A percentile compares a stretch with the other conserved stretches of the same genome.
Conservation (phyloP, 352 stramenopile species). For the Phytophthora sansomeana region DNA sequence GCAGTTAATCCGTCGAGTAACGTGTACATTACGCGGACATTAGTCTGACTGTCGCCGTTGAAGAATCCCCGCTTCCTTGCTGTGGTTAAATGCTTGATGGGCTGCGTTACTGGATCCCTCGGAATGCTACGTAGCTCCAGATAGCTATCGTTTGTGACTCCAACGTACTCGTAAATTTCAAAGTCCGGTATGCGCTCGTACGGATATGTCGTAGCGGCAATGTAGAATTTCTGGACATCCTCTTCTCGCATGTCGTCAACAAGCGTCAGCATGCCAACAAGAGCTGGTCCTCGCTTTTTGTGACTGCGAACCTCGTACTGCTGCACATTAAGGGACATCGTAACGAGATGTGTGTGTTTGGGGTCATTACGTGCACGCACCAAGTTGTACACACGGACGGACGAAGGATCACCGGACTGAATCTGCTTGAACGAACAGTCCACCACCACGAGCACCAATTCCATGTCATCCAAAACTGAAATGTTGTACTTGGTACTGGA, state of each 20-base stretch:
- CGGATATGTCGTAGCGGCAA: conserved; percentile 41
- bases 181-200: conserved; percentile 41
- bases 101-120: conserved; percentile 11
- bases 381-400: conserved; percentile 40
- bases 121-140: conserved; percentile 41
- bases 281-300: conserved; percentile 28
- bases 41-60: conserved; percentile 32
- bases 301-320: conserved; percentile 36
- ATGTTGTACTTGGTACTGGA: conserved; percentile 46
- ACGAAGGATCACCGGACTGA: conserved; percentile 15
- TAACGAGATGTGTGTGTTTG: conserved; percentile 29
- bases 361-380: conserved; percentile 26
- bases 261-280: conserved; percentile 35
- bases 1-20: conserved; percentile 21
- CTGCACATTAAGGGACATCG: conserved; percentile 39
- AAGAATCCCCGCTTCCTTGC: conserved; percentile 42
- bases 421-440: conserved; percentile 50
- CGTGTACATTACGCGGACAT: conserved; percentile 35
- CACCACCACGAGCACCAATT: conserved; percentile 52
- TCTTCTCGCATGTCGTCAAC: conserved; percentile 35
- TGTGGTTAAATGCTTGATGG: conserved; percentile 41
- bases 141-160: conserved; percentile 27
- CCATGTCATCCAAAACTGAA: conserved; percentile 31
- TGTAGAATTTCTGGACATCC: conserved; percentile 35
- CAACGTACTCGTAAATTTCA: conserved; percentile 31